phyloP scores from a whole-genome alignment of 1,139 yeast genomes.

The Suhomyces choctaworum region DNA sequence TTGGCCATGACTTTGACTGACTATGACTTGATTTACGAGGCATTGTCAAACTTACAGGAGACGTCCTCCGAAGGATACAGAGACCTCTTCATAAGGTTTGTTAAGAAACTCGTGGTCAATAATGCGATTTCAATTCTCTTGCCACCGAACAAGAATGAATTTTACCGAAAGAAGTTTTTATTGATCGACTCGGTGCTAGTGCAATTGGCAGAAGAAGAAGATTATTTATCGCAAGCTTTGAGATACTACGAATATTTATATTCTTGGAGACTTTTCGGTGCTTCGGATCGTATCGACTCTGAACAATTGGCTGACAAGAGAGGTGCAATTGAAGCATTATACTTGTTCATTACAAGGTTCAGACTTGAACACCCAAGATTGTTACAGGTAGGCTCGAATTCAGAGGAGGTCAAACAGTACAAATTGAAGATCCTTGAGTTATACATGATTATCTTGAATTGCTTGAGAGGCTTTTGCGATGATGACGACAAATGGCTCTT shows the following conservation, averaged over 20 bases:
- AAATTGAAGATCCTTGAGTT: constrained; percentile 43
- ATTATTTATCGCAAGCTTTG: constrained; percentile 37
- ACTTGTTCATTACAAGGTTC: constrained; percentile 50
- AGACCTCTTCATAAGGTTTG: constrained; percentile 22
- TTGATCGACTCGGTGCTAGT: constrained; percentile 42
- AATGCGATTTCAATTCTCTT: constrained; percentile 27
- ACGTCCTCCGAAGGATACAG: constrained; percentile 14
- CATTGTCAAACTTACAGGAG: constrained; percentile 26
- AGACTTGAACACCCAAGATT: constrained; percentile 21
- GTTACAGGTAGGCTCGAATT: constrained; percentile 6
- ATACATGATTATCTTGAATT: constrained; percentile 50
- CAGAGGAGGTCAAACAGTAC: constrained; percentile 33
- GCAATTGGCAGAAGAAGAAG: constrained; percentile 39
- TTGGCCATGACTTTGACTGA: constrained; percentile 29
- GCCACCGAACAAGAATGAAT: constrained; percentile 20
- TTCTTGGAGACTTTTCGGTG: constrained; percentile 50
- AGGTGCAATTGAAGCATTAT: constrained; percentile 58
- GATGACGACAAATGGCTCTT: constrained; percentile 59
- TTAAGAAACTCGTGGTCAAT: constrained; percentile 27
- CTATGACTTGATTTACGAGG: constrained; percentile 26
- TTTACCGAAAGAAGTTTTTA: constrained; percentile 30
- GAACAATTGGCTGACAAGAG: constrained; percentile 41
- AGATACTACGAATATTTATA: constrained; percentile 55
- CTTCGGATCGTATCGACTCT: constrained; percentile 21
- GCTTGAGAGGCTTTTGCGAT: constrained; percentile 44